phyloP scores from a whole-genome alignment of 768 basidiomycete genomes.

The Phaeotremella skinneri region DNA sequence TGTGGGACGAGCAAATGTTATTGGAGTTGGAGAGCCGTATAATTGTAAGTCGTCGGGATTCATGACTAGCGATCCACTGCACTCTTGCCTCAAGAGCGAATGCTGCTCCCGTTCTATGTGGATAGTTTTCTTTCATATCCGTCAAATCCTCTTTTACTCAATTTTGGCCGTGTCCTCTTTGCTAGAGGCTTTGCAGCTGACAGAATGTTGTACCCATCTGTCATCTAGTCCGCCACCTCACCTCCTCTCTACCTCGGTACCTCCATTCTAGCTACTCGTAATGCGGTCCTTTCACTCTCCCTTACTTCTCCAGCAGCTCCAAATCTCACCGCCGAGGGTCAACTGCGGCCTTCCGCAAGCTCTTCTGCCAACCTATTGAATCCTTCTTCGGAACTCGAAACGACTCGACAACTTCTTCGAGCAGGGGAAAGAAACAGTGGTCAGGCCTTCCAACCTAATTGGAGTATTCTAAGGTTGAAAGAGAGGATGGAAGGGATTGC shows the following conservation, averaged over 20 bases:
- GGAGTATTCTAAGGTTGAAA: slow-evolving; percentile 33
- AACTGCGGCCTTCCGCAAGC: slow-evolving; percentile 13
- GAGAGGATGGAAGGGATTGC: slow-evolving; percentile 19
- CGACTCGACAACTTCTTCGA: slow-evolving; percentile 33
- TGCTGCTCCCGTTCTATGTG: too few relatives aligned
- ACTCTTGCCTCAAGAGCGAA: too few relatives aligned
- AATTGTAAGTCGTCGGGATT: slow-evolving; percentile 44
- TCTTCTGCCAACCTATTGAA: background rate
- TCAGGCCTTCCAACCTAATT: slow-evolving; percentile 37
- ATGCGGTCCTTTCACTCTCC: slow-evolving; percentile 46
- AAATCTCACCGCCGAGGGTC: slow-evolving; percentile 42
- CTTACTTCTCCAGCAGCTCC: slow-evolving; percentile 44
- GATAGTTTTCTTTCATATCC: too few relatives aligned
- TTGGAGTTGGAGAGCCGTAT: slow-evolving; percentile 53
- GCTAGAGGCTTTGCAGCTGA: slow-evolving; percentile 20
- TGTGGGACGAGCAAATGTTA: slow-evolving; percentile 50
- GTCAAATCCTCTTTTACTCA: background rate
- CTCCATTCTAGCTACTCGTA: slow-evolving; percentile 47
- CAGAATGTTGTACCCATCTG: slow-evolving; percentile 18
- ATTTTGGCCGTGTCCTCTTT: slow-evolving; percentile 17
- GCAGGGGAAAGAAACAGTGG: slow-evolving; percentile 26
- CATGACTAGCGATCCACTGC: too few relatives aligned
- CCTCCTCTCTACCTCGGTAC: slow-evolving; percentile 51
- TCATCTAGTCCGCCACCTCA: slow-evolving; percentile 52
- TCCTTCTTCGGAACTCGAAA: slow-evolving; percentile 21